Conservation (phyloP, 441 rosid species). For the Melastoma candidum region DNA sequence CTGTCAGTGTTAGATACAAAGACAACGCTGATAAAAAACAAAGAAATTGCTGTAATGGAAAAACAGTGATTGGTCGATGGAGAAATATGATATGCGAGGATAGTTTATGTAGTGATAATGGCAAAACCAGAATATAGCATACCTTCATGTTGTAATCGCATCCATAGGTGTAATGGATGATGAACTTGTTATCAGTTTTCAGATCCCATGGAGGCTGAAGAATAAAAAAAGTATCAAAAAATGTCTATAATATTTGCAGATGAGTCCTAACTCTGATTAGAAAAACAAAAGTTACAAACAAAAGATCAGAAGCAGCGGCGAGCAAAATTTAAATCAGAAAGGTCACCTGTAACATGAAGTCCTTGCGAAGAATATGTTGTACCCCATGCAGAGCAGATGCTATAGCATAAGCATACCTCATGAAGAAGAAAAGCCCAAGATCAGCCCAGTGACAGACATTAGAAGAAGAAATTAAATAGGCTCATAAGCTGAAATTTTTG, state of each 20-base stretch:
- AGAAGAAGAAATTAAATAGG: conserved; percentile 9
- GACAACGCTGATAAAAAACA: too few species aligned
- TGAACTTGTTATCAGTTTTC: conserved; percentile 36
- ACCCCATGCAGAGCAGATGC: conserved; percentile 73
- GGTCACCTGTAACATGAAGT: conserved; percentile 66
- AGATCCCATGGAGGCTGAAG: conserved; percentile 69
- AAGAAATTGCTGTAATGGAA: too few species aligned
- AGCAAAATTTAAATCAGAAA: conserved; percentile 5
- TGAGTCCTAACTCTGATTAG: not conserved
- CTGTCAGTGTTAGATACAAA: not conserved
- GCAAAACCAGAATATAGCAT: not conserved
- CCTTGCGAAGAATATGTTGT: conserved; percentile 45
- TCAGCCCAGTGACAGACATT: conserved; percentile 5
- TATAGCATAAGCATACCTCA: conserved; percentile 46
- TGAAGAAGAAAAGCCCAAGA: conserved; percentile 11
- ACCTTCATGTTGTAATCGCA: conserved; percentile 67
- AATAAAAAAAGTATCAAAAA: conserved; percentile 12
- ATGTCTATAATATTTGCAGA: not conserved
- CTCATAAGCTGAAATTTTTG: not conserved
- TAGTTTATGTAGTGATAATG: too few species aligned
- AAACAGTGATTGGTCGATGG: too few species aligned
- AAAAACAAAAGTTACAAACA: not conserved
- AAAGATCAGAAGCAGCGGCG: not conserved
- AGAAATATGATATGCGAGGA: too few species aligned
- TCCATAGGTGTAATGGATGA: conserved; percentile 65